Evolutionary conservation across 2,329 filamentous ascomycete species (phyloP), one percentile per base, ranked within the genome.

Genomic region (Fusarium subglutinans): DNA sequence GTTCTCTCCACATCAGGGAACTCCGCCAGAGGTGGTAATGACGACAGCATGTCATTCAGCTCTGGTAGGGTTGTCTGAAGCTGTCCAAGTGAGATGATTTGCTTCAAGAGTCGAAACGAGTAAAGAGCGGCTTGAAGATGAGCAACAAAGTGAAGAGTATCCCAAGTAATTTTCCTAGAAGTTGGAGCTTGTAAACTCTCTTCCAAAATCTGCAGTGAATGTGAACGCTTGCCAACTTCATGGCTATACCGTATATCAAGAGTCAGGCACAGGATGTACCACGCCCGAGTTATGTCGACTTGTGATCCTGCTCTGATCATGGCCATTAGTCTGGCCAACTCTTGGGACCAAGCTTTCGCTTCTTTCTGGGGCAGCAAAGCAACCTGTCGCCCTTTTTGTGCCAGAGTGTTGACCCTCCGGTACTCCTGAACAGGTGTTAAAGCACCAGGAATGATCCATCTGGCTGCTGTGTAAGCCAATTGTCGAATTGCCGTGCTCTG

Each of bases 61-160:
- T 73, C 63, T n/a, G 72, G 65, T 30, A 66, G 55, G 20, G 40
- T 38, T 12, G 56, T 45, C 35, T 62, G 54, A 8, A 64, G 33
- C 5, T 66, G 33, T 10, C 59, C 62, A 24, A 78, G 53, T 2
- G 74, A 70, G 5, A 84, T 58, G 14, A 83, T 76, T 30, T 82
- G 82, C 6, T 87, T 70, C 8, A 90, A 63, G 30, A 84, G 77
- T n/a, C 90, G 86, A 3, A 93, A 77, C 2, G 91, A 92, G 77
- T 93, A 93, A 11, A 90, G 80, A 2, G 86, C 84, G 9, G 88
- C 89, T 61, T 92, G 89, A 0, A 90, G 80, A 71, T 92, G 89
- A 1, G 91, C 90, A 14, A 86, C 79, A 54, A 92, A 84, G 75
- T 94, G 92, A 48, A 92, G 81, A 24, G 87, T 82, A 15, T 87